Base-by-base conservation (phyloP, 345 rosid genomes). In the Eucalyptus albens region DNA sequence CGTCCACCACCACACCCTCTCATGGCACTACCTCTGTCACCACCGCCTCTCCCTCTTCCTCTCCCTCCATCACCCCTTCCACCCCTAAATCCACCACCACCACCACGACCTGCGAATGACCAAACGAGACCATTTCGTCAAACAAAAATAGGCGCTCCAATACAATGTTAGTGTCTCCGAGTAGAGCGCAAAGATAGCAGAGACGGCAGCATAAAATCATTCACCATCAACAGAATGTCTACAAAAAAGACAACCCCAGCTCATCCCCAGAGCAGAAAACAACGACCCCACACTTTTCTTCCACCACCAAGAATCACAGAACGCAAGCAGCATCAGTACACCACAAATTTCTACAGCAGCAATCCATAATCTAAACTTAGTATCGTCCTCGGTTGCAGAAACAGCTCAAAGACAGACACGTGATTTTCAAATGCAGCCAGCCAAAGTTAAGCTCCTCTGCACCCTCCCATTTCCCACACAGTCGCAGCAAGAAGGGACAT, bases 31-130 rank as follows among this genome's bases (percentile, higher is more conserved):
- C 94, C 94, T 26, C 93, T 87, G 50, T 83, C 93, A 13, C 95
- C 93, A 19, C 88, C 26, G 44, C 94, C 88, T 1, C 96, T 92
- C 49, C 96, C 90, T 15, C 92, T 90, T 5, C 95, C 89, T 11
- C 94, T 88, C 45, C 94, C 94, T 53, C 95, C 93, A 44, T 91
- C 95, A 47, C 94, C 90, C 15, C 94, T 92, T 53, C 94, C 91
- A 21, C 95, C 93, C 55, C 93, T 89, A 90, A 89, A 87, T 21
- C 93, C 93, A 8, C 93, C 91, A 6, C 93, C 91, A 17, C 95
- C 93, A 4, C 96, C 94, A 56, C 96, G 92, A 89, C 88, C 44
- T 72, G 82, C 14, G 22, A 72, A 93, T 19, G 93, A 90, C 92
- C 6, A 88, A 40, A 86, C 4, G 19, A 17, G 8, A 51, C 26